Conservation (phyloP, 2,329 filamentous ascomycete genomes). For the Trichoderma atroviride region DNA sequence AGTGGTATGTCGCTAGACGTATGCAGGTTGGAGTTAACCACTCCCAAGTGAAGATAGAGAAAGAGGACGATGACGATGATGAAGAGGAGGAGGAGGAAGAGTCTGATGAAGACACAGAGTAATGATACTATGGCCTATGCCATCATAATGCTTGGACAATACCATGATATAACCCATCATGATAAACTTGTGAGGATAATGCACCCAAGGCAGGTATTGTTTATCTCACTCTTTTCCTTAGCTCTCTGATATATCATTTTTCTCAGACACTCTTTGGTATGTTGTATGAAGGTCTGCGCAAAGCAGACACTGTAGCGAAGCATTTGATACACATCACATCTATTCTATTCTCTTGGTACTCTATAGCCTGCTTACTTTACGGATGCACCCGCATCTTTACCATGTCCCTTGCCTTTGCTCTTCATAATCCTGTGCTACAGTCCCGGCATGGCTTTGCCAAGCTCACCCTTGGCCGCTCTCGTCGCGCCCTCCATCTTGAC, state of each 20-base stretch:
- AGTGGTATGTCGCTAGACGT: conserved; percentile 88
- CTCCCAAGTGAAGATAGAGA: conserved; percentile 47
- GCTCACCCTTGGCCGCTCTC: conserved; percentile 54
- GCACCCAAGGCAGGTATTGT: neutral
- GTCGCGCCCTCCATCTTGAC: conserved; percentile 57
- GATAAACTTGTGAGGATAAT: neutral
- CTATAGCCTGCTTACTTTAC: neutral
- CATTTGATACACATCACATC: neutral
- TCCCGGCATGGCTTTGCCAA: conserved; percentile 34
- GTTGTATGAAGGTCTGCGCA: neutral
- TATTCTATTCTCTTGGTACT: neutral
- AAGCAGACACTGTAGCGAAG: neutral
- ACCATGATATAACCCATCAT: neutral
- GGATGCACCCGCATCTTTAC: neutral
- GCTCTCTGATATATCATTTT: neutral
- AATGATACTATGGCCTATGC: conserved; percentile 4
- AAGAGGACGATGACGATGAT: conserved; percentile 4
- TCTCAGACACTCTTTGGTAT: neutral
- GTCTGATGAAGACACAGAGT: conserved; percentile 12
- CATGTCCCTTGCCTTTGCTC: neutral
- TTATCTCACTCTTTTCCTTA: neutral
- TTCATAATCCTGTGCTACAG: conserved; percentile 31
- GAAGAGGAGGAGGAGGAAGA: conserved; percentile 17
- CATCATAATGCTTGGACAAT: conserved; percentile 6
- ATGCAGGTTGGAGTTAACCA: conserved; percentile 93